Conservation (phyloP, 2,329 filamentous ascomycete species). For the Aspergillus pseudoviridinutans region DNA sequence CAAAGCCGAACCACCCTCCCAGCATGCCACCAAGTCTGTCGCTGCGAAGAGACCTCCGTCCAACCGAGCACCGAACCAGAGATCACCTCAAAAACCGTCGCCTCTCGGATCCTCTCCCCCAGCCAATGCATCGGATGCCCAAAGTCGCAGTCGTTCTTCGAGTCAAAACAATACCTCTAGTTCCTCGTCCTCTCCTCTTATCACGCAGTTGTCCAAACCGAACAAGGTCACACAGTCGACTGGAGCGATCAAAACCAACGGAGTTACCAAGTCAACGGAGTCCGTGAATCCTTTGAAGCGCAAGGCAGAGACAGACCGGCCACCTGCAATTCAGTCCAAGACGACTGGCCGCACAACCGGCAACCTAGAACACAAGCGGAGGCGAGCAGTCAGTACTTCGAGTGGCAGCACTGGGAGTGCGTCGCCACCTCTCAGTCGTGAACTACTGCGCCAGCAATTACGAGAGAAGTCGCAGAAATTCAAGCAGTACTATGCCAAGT, state of each 20-base stretch:
- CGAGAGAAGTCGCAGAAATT: constrained; percentile 46
- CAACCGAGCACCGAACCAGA: constrained; percentile 39
- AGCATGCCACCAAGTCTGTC: constrained; percentile 26
- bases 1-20: constrained; percentile 21
- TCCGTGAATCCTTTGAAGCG: constrained; percentile 36
- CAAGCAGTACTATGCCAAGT: constrained; percentile 56
- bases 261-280: constrained; percentile 23
- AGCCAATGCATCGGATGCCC: constrained; percentile 57
- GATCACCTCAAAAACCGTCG: constrained; percentile 58
- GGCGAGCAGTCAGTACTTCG: constrained; percentile 33
- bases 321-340: constrained; percentile 15
- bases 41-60: constrained; percentile 33
- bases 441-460: constrained; percentile 35
- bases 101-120: constrained; percentile 59
- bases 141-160: constrained; percentile 42
- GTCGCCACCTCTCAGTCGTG: constrained; percentile 36
- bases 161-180: constrained; percentile 42
- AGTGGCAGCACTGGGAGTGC: constrained; percentile 42
- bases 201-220: constrained; percentile 34
- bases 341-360: constrained; percentile 26
- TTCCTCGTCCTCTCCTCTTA: constrained; percentile 45
- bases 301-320: constrained; percentile 35
- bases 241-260: constrained; percentile 21
- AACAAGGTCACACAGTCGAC: constrained; percentile 23
- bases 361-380: constrained; percentile 42